Conservation (phyloP, 106 monocot genomes). For the Amphibolis antarctica region DNA sequence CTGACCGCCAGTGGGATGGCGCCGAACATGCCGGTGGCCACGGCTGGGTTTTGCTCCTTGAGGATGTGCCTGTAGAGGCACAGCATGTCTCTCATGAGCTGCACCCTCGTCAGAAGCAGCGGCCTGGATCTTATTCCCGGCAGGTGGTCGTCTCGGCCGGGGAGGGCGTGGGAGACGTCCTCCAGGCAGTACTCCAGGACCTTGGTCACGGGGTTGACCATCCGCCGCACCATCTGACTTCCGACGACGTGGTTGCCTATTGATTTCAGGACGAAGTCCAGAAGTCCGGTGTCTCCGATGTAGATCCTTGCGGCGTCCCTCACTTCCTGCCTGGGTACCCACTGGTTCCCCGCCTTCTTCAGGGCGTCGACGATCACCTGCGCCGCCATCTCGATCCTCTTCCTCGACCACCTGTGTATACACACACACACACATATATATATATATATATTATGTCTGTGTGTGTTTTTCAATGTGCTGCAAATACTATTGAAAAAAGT, state of each 20-base stretch:
- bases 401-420: constrained; percentile 42
- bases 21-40: constrained; percentile 15
- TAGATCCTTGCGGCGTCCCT: constrained; percentile 34
- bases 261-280: constrained; percentile 91
- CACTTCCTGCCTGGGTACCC: constrained; percentile 77
- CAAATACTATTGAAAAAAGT: no score
- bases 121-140: not conserved
- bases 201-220: constrained; percentile 88
- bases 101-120: constrained; percentile 18
- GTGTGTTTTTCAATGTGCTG: no score
- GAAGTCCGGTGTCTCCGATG: constrained; percentile 89
- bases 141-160: not conserved
- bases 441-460: no score
- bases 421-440: no score
- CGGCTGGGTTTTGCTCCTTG: constrained; percentile 14
- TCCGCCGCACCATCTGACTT: constrained; percentile 59
- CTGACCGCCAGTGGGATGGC: constrained; percentile 45
- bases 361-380: constrained; percentile 70
- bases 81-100: constrained; percentile 49
- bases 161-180: constrained; percentile 33
- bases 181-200: constrained; percentile 86
- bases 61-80: constrained; percentile 52
- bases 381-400: constrained; percentile 79
- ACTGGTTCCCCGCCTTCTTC: constrained; percentile 28
- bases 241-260: constrained; percentile 52